Conservation (phyloP, 257 asterid genomes). For the Solanum virginianum region DNA sequence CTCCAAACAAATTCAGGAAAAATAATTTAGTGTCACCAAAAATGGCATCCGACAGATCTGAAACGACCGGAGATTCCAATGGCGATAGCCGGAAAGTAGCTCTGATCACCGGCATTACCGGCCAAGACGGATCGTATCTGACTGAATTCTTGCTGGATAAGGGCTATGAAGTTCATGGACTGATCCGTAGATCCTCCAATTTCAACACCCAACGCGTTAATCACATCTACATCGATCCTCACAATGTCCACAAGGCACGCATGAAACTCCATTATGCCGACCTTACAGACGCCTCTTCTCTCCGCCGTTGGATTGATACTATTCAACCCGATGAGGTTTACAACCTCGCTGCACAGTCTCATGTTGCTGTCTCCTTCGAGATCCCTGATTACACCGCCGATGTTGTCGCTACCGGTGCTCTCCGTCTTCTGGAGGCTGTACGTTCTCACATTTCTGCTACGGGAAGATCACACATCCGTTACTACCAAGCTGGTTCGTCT, state of each 20-base stretch:
- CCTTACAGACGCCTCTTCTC: conserved; percentile 88
- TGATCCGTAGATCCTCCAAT: conserved; percentile 89
- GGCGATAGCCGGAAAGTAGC: conserved; percentile 44
- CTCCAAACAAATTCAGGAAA: background rate
- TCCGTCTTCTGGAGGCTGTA: conserved; percentile 87
- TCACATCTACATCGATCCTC: conserved; percentile 97
- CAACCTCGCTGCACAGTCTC: conserved; percentile 97
- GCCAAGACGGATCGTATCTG: conserved; percentile 95
- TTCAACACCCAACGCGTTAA: conserved; percentile 95
- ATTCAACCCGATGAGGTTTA: conserved; percentile 90
- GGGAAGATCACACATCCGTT: conserved; percentile 58
- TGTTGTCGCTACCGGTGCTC: conserved; percentile 93
- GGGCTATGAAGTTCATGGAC: conserved; percentile 90
- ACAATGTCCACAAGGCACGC: conserved; percentile 69
- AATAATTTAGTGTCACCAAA: background rate
- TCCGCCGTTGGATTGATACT: conserved; percentile 89
- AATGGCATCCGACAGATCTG: conserved; percentile 9
- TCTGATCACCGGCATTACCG: conserved; percentile 92
- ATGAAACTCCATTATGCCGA: conserved; percentile 99
- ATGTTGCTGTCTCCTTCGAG: conserved; percentile 96
- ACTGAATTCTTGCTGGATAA: conserved; percentile 82
- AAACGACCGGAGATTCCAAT: conserved; percentile 8
- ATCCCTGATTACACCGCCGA: conserved; percentile 97
- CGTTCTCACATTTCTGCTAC: conserved; percentile 75
- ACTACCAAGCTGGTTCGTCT: conserved; percentile 94